Evolutionary conservation across 306 rosid species (phyloP).

Genomic region (Quercus engelmannii): DNA sequence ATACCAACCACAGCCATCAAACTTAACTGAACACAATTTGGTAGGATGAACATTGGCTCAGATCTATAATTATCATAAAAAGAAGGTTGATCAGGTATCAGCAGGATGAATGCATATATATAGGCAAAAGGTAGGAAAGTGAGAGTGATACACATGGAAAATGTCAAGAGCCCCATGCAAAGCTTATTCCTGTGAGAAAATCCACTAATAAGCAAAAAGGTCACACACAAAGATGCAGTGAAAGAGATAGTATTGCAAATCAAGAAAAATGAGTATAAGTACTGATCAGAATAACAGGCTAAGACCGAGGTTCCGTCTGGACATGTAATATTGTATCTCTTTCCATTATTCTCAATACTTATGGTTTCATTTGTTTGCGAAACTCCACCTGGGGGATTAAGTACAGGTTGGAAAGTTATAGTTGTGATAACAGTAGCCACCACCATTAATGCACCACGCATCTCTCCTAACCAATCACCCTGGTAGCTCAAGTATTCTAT

Average conservation of each 20-base stretch:
- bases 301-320: too few species aligned
- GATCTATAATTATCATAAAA: rapidly evolving
- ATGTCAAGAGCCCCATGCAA: neutral
- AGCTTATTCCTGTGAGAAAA: neutral
- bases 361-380: too few species aligned
- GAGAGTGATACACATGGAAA: neutral
- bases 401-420: too few species aligned
- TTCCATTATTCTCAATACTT: too few species aligned
- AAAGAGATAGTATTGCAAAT: neutral
- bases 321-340: too few species aligned
- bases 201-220: constrained; percentile 18
- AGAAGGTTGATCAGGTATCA: rapidly evolving
- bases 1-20: too few species aligned
- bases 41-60: rapidly evolving
- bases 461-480: too few species aligned
- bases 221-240: neutral
- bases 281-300: rapidly evolving
- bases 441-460: too few species aligned
- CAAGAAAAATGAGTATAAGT: too few species aligned
- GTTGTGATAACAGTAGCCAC: too few species aligned
- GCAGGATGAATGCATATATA: rapidly evolving
- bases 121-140: neutral
- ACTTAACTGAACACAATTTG: rapidly evolving
- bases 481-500: too few species aligned
- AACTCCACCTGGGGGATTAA: too few species aligned